These are phyloP conservation scores for Luvunga scandens DNA, from an alignment of 345 rosid species.

Conservation along the genomic window DNA sequence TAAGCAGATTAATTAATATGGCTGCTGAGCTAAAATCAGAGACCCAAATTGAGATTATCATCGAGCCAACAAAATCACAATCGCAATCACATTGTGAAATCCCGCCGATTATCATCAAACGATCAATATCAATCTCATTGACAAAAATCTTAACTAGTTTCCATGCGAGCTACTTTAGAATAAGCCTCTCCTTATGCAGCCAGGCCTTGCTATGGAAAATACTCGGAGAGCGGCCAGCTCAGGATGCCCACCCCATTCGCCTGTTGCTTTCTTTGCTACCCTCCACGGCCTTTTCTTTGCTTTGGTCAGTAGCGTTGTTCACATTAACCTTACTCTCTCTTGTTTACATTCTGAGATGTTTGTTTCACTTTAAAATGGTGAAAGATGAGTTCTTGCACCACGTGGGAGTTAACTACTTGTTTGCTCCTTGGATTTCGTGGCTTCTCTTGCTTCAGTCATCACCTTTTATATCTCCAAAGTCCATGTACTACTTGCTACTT, in stretches of 20 bases:
- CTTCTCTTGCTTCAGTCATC: conserved; percentile 37
- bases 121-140: conserved; percentile 3
- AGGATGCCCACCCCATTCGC: conserved; percentile 24
- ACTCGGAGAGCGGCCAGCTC: conserved; percentile 28
- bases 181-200: conserved; percentile 50
- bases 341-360: conserved; percentile 38
- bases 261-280: conserved; percentile 32
- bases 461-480: conserved; percentile 19
- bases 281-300: conserved; percentile 33
- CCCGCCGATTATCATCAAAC: not conserved
- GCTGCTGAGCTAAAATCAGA: not conserved
- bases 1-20: too few relatives aligned
- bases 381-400: conserved; percentile 51
- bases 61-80: conserved; percentile 1
- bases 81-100: not conserved
- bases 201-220: conserved; percentile 55
- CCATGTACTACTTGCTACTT: conserved; percentile 1
- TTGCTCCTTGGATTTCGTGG: conserved; percentile 34
- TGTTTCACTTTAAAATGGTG: conserved; percentile 37
- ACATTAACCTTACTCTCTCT: conserved; percentile 35
- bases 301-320: conserved; percentile 45
- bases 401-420: conserved; percentile 31
- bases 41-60: not conserved
- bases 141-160: conserved; percentile 24
- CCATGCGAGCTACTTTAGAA: conserved; percentile 58